Evolutionary conservation across 441 rosid genomes (phyloP).

Genomic region (Adansonia gregorii): DNA sequence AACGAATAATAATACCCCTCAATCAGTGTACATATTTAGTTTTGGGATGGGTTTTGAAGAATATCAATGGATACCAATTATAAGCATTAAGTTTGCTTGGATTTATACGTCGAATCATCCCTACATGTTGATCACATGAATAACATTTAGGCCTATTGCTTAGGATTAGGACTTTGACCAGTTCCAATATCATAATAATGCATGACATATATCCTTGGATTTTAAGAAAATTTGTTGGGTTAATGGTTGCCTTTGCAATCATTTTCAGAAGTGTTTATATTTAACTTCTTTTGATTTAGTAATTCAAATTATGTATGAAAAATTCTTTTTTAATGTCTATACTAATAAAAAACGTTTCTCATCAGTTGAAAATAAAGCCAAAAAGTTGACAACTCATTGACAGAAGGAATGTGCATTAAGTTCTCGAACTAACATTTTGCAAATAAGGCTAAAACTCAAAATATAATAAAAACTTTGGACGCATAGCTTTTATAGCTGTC

Average conservation of each 20-base stretch:
- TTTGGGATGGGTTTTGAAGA: not conserved
- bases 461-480: not conserved
- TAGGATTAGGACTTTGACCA: not conserved
- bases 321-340: not conserved
- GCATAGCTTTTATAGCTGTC: constrained; percentile 9
- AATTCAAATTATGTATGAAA: not conserved
- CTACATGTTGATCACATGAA: not conserved
- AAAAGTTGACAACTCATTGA: not conserved
- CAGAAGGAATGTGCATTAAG: not conserved
- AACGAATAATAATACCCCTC: not conserved
- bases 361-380: not conserved
- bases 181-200: not conserved
- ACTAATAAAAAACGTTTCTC: too few species aligned
- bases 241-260: not conserved
- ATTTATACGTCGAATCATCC: not conserved
- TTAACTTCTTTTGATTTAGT: too few species aligned
- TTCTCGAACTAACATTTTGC: not conserved
- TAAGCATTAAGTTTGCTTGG: not conserved
- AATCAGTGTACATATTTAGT: not conserved
- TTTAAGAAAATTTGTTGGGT: not conserved
- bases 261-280: not conserved
- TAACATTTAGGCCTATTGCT: not conserved
- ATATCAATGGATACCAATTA: not conserved
- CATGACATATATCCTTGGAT: not conserved
- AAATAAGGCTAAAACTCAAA: not conserved